Conservation (phyloP, 2,329 filamentous ascomycete species). For the Apiospora pterosperma region DNA sequence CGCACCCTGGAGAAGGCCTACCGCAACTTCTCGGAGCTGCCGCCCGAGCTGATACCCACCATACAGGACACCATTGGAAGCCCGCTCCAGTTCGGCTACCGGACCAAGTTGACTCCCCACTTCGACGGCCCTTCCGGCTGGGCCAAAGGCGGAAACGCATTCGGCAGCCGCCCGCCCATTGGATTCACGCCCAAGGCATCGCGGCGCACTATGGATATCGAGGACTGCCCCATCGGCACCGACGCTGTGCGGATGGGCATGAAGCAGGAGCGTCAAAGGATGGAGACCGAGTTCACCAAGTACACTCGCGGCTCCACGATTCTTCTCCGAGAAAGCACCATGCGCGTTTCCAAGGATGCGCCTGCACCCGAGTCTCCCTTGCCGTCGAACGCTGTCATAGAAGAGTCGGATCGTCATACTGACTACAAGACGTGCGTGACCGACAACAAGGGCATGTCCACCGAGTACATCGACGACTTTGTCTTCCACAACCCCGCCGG, state of each 20-base stretch:
- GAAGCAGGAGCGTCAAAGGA: slow-evolving; percentile 71
- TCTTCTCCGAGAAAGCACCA: slow-evolving; percentile 81
- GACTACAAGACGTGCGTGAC: slow-evolving; percentile 89
- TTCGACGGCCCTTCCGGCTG: slow-evolving; percentile 74
- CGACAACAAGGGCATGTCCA: slow-evolving; percentile 75
- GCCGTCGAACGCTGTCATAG: slow-evolving; percentile 39
- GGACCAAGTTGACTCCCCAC: slow-evolving; percentile 95
- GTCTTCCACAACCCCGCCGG: slow-evolving; percentile 89
- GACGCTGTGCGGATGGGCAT: slow-evolving; percentile 78
- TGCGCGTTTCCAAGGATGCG: slow-evolving; percentile 55
- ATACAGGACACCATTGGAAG: slow-evolving; percentile 85
- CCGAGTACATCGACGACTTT: slow-evolving; percentile 84
- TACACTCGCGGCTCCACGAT: slow-evolving; percentile 85
- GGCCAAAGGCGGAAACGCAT: slow-evolving; percentile 46
- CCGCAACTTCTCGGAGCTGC: slow-evolving; percentile 82
- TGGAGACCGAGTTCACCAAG: slow-evolving; percentile 64
- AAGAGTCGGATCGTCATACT: slow-evolving; percentile 57
- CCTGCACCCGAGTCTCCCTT: slow-evolving; percentile 27
- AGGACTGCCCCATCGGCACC: slow-evolving; percentile 95
- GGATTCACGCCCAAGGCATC: slow-evolving; percentile 90
- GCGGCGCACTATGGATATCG: slow-evolving; percentile 81
- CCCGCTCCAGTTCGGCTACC: slow-evolving; percentile 87
- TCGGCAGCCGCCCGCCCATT: slow-evolving; percentile 69
- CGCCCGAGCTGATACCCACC: slow-evolving; percentile 69
- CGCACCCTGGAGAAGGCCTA: slow-evolving; percentile 88